phyloP scores from a whole-genome alignment of 768 basidiomycete genomes.

The Arthromyces matolae region DNA sequence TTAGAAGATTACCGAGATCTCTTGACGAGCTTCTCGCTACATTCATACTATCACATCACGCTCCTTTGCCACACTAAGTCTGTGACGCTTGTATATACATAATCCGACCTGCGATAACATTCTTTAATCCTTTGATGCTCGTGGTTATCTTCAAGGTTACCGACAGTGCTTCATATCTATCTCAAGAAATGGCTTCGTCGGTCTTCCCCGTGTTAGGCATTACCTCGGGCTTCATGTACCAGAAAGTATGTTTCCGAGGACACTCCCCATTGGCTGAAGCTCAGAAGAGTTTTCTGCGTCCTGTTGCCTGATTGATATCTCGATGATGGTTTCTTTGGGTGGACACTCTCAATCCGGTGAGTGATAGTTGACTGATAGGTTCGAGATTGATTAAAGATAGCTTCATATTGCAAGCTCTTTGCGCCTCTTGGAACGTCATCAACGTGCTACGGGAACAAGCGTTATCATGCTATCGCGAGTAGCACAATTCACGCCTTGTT shows the following conservation, averaged over 20 bases:
- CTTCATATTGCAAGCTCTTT: no score
- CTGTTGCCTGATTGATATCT: not conserved
- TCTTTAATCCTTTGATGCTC: not conserved
- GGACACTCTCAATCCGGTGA: not conserved
- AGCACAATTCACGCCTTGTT: slow-evolving; percentile 16
- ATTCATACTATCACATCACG: not conserved
- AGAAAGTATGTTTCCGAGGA: not conserved
- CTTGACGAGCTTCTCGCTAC: slow-evolving; percentile 5
- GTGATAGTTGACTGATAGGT: not conserved
- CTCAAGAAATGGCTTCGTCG: not conserved
- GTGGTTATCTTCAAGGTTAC: not conserved
- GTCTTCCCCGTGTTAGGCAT: not conserved
- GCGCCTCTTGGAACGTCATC: no score
- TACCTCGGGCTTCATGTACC: slow-evolving; percentile 2
- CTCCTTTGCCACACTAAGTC: not conserved
- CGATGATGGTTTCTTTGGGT: not conserved
- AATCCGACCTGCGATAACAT: not conserved
- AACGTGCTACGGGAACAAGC: no score
- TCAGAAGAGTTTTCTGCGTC: slow-evolving; percentile 3
- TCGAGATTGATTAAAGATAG: not conserved
- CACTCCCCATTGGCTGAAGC: slow-evolving; percentile 7
- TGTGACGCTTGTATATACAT: not conserved
- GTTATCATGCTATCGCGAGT: slow-evolving; percentile 7
- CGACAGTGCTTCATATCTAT: not conserved
- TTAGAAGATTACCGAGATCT: slow-evolving; percentile 1